Evolutionary conservation across 768 basidiomycete species (phyloP), one percentile per base, ranked within the genome.

Genomic region (Boletus subparvulus): DNA sequence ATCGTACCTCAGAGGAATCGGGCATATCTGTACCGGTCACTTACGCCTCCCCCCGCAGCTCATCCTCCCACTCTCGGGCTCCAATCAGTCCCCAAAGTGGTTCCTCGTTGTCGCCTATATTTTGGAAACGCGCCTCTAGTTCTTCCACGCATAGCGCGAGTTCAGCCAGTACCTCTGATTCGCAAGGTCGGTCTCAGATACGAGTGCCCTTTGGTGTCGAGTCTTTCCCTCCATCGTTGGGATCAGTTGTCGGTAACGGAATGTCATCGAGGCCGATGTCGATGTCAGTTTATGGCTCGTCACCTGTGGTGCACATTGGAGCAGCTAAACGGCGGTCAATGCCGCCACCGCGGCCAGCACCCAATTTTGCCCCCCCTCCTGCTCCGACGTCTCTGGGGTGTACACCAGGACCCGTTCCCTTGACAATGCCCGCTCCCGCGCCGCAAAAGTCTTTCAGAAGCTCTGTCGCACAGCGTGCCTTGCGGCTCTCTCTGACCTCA

Each of bases 271-370:
- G 67, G 35, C 65, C 67, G 6, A 61, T 67, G 54, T 71, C 69
- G 24, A 52, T 69, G 44, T 58, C 59, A 9, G 50, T 60, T 24
- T 28, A 59, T 47, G 53, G 56, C 7, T 54, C 61, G 24, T 60
- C 58, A 19, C 52, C 57, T 14, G 47, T 60, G 39, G 52, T 59
- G 11, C 48, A 62, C 49, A 47, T 50, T 32, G 61, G 58, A 36
- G 73, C 76, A 6, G 61, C 76, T 32, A 79, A 85, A 63, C 78
- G 89, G 40, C 65, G 74, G 19, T 89, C 87, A 4, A 80, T 88
- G 69, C 88, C 89, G 4, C 90, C 89, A 17, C 87, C 83, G 30
- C 84, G 87, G 14, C 90, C 90, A 32, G 82, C 86, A 5, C 88
- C 90, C 0, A 86, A 80, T 28, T 79, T 80, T 47, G 86, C 88